phyloP scores from a whole-genome alignment of 257 asterid genomes.

The Gentiana macrophylla region DNA sequence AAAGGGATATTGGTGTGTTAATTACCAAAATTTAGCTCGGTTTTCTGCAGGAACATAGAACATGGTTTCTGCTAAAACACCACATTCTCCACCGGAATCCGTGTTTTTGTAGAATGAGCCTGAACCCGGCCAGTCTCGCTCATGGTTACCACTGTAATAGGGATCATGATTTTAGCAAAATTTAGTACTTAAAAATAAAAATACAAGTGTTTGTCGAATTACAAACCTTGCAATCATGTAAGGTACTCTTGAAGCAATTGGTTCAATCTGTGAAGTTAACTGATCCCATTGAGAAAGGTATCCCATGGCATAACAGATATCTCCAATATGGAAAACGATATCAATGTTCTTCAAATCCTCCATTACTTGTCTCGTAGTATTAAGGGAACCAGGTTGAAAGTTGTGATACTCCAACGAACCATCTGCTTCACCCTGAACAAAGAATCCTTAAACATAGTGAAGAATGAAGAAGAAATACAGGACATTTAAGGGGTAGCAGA shows the following conservation, averaged over 20 bases:
- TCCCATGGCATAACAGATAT: constrained; percentile 69
- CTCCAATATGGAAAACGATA: constrained; percentile 76
- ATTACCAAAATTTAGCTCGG: constrained; percentile 75
- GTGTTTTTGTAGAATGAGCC: constrained; percentile 61
- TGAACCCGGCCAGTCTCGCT: constrained; percentile 80
- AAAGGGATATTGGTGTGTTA: too few species aligned
- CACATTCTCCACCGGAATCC: constrained; percentile 95
- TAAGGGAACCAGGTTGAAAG: constrained; percentile 71
- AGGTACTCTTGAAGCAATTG: constrained; percentile 69
- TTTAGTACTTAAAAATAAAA: neutral
- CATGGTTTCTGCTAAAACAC: constrained; percentile 67
- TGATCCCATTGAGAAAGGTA: constrained; percentile 94
- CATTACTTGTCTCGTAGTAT: constrained; percentile 61
- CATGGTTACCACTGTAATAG: constrained; percentile 76
- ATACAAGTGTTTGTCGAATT: neutral
- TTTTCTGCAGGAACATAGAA: constrained; percentile 77
- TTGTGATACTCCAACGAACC: constrained; percentile 75
- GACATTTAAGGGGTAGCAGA: too few species aligned
- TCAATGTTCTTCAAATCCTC: constrained; percentile 60
- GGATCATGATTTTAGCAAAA: neutral
- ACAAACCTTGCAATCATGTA: constrained; percentile 83
- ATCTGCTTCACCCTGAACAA: constrained; percentile 60
- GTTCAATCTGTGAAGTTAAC: constrained; percentile 81
- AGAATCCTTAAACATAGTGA: neutral
- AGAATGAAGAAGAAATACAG: too few species aligned